phyloP scores from a whole-genome alignment of 1,284 basidiomycete genomes.

The Coriolopsis trogii region DNA sequence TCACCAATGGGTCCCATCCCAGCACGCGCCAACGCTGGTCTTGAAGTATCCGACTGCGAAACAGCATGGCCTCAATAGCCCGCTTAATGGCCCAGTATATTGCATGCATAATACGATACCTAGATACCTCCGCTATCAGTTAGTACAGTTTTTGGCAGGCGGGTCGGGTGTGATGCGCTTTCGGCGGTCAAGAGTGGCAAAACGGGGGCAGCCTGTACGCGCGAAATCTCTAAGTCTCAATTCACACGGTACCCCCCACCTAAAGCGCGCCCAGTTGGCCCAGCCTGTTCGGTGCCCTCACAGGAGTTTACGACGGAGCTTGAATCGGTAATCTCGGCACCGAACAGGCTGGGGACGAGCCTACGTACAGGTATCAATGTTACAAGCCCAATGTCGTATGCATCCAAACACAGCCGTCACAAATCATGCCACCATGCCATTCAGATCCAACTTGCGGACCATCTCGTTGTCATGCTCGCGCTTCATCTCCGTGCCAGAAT shows the following conservation, averaged over 20 bases:
- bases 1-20: conserved; percentile 41
- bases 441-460: too few species aligned
- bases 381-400: too few species aligned
- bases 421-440: too few species aligned
- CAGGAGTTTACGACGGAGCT: not conserved
- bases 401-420: too few species aligned
- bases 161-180: too few species aligned
- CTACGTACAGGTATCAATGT: not conserved
- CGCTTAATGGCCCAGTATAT: too few species aligned
- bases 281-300: not conserved
- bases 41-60: conserved; percentile 40
- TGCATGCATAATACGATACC: too few species aligned
- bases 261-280: not conserved
- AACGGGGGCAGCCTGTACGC: conserved; percentile 38
- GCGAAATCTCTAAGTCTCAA: conserved; percentile 21
- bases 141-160: too few species aligned
- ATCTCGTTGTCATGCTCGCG: too few species aligned
- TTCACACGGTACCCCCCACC: not conserved
- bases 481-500: too few species aligned
- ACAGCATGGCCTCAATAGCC: conserved; percentile 42
- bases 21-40: conserved; percentile 29
- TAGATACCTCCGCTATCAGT: too few species aligned
- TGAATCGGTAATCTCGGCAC: not conserved
- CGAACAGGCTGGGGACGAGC: not conserved
- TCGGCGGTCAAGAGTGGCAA: too few species aligned